Base-by-base conservation (phyloP, 345 rosid genomes). In the Euphorbia peplus region DNA sequence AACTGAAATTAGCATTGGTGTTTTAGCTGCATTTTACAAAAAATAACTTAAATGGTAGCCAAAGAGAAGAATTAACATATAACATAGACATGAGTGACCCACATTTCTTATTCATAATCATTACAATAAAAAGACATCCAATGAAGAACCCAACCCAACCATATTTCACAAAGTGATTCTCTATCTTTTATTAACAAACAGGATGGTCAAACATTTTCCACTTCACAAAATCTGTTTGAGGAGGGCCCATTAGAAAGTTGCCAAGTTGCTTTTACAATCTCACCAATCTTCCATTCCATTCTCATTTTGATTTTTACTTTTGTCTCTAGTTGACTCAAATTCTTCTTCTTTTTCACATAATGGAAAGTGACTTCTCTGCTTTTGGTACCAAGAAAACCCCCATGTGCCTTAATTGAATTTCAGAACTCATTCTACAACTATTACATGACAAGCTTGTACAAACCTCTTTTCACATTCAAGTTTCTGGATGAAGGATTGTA, bases 201-300 rank as follows among this genome's bases (percentile, higher is more conserved):
- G n/a, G 3, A 32, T 32, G 37, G 37, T 32, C 37, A 32, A 32
- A 76, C 47, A 32, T 60, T 66, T 55, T 47, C 59, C 46, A 75
- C 70, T 80, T 60, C 11, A 19, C 35, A 58, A 72, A 29, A 39
- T 60, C 77, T 72, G 72, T 60, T 54, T 73, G 44, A 35, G 57
- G 63, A n/a, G n/a, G 63, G 15, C 46, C 63, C 63, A 32, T 59
- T 21, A 59, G 41, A 32, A 59, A 59, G 63, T 32, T 32, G 46
- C 25, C 25, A 13, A 21, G 21, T 59, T 59, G 46, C 63, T 59
- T 59, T 44, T 21, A 22, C 28, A 9, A 53, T 21, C 13, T 21
- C 28, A 53, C 14, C 13, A 21, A 53, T 53, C 19, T 53, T n/a
- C 57, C 56, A 52, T 8, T n/a, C n/a, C n/a, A n/a, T n/a, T n/a